Evolutionary conservation across 176 grass and related monocot genomes (phyloP).

Genomic region (Triticum timopheevii): DNA sequence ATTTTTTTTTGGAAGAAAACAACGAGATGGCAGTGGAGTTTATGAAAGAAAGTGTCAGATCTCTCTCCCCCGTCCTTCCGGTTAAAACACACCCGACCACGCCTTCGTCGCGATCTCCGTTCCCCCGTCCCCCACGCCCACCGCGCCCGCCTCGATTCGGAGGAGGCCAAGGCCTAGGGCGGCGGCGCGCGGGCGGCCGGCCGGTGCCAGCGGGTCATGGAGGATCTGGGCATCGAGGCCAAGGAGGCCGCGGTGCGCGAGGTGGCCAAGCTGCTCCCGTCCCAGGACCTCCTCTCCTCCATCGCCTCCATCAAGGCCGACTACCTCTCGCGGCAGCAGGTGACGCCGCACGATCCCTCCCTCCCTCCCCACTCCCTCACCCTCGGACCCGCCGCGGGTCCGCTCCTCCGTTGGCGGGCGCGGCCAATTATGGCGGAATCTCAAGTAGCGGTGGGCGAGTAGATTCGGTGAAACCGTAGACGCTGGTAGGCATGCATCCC

Average conservation of each 20-base stretch:
- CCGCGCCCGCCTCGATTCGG: conserved; percentile 18
- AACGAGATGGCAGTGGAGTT: neutral
- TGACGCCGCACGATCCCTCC: conserved; percentile 33
- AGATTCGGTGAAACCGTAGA: neutral
- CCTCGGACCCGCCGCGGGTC: too few relatives aligned
- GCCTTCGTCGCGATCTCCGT: conserved; percentile 17
- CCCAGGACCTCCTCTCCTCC: conserved; percentile 86
- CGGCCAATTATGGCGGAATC: conserved; percentile 28
- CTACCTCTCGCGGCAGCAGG: conserved; percentile 95
- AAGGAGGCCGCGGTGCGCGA: conserved; percentile 95
- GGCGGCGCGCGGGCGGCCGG: conserved; percentile 11
- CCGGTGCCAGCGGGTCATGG: conserved; percentile 51
- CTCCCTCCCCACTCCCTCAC: neutral
- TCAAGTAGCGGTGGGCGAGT: neutral
- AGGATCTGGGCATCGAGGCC: conserved; percentile 96
- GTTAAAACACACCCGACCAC: conserved; percentile 4
- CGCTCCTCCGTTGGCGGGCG: neutral
- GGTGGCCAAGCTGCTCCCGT: conserved; percentile 94
- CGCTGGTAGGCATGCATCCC: neutral
- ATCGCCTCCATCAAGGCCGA: conserved; percentile 90
- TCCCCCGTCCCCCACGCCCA: neutral
- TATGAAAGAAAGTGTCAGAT: conserved; percentile 7
- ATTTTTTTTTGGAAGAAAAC: neutral
- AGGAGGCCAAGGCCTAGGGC: conserved; percentile 18
- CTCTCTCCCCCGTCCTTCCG: neutral